phyloP scores from a whole-genome alignment of 257 asterid species.

The Solanum phureja region DNA sequence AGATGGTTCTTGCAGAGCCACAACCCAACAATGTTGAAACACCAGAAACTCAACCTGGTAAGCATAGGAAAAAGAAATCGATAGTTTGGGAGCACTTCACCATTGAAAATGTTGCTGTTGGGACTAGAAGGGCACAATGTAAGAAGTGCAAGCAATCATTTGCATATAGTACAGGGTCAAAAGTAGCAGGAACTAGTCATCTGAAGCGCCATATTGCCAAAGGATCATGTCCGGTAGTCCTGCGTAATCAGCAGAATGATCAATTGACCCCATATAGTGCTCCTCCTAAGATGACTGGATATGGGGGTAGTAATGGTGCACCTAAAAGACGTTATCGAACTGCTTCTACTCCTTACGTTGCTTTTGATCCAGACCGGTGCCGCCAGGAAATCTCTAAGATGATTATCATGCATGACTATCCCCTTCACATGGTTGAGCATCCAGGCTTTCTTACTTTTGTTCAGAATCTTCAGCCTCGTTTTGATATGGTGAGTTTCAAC shows the following conservation, averaged over 20 bases:
- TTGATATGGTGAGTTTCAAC: slow-evolving; percentile 88
- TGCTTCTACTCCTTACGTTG: slow-evolving; percentile 35
- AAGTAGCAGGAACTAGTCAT: slow-evolving; percentile 97
- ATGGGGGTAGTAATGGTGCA: slow-evolving; percentile 24
- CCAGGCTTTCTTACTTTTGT: slow-evolving; percentile 84
- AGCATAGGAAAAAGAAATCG: slow-evolving; percentile 87
- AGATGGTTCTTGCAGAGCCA: slow-evolving; percentile 44
- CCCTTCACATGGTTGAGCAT: slow-evolving; percentile 93
- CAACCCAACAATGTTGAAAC: slow-evolving; percentile 24
- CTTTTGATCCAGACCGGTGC: slow-evolving; percentile 79
- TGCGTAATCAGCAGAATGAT: slow-evolving; percentile 29
- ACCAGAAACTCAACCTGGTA: slow-evolving; percentile 21
- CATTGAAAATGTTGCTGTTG: slow-evolving; percentile 63
- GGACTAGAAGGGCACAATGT: slow-evolving; percentile 83
- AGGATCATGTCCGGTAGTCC: slow-evolving; percentile 76
- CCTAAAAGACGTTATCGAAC: slow-evolving; percentile 72
- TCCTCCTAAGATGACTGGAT: slow-evolving; percentile 51
- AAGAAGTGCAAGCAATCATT: slow-evolving; percentile 97
- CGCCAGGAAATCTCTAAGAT: slow-evolving; percentile 78
- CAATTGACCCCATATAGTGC: slow-evolving; percentile 44
- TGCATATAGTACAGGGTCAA: slow-evolving; percentile 91
- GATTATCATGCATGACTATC: slow-evolving; percentile 95
- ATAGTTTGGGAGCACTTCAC: slow-evolving; percentile 98
- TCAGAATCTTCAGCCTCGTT: slow-evolving; percentile 85
- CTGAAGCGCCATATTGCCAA: slow-evolving; percentile 95